These are phyloP conservation scores for Pythium periplocum DNA, from an alignment of 352 stramenopile genomes.

Conservation along the genomic window DNA sequence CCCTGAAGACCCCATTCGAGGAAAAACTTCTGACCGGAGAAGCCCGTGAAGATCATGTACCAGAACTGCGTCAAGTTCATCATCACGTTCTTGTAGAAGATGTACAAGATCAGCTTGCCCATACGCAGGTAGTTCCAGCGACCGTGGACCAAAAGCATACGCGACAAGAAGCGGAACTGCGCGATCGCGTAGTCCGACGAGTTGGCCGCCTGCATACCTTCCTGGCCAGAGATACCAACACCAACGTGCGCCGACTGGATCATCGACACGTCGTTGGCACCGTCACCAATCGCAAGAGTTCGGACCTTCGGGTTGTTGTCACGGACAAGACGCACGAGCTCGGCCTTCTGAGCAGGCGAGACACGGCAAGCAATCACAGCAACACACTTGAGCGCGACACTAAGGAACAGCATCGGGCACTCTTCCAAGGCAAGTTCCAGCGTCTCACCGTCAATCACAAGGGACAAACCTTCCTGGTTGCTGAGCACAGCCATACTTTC, in stretches of 20 bases:
- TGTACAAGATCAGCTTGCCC: slow-evolving; percentile 91
- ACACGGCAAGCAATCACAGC: slow-evolving; percentile 93
- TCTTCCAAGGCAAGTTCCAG: slow-evolving; percentile 72
- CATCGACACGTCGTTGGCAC: slow-evolving; percentile 96
- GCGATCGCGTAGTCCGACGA: slow-evolving; percentile 93
- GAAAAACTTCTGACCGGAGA: slow-evolving; percentile 85
- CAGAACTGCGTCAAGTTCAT: slow-evolving; percentile 94
- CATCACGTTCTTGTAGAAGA: slow-evolving; percentile 96
- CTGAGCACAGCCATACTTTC: slow-evolving; percentile 54
- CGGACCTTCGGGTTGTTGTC: slow-evolving; percentile 77
- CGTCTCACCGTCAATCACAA: slow-evolving; percentile 82
- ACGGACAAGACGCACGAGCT: slow-evolving; percentile 91
- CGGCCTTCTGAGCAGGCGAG: slow-evolving; percentile 90
- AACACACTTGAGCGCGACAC: slow-evolving; percentile 58
- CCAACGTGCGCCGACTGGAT: slow-evolving; percentile 92
- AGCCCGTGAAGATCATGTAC: slow-evolving; percentile 91
- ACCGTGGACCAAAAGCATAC: slow-evolving; percentile 90
- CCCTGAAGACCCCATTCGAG: slow-evolving; percentile 82
- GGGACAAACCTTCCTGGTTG: slow-evolving; percentile 38
- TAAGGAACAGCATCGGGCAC: slow-evolving; percentile 63
- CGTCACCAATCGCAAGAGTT: slow-evolving; percentile 92
- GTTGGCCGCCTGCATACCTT: slow-evolving; percentile 94
- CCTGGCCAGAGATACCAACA: slow-evolving; percentile 90
- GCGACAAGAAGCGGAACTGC: slow-evolving; percentile 91
- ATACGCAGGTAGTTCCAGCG: slow-evolving; percentile 93